Percentiles rank a stretch among this genome's conserved stretches.
Conservation (phyloP, 2,329 filamentous ascomycete genomes). For the Claviceps sp. region DNA sequence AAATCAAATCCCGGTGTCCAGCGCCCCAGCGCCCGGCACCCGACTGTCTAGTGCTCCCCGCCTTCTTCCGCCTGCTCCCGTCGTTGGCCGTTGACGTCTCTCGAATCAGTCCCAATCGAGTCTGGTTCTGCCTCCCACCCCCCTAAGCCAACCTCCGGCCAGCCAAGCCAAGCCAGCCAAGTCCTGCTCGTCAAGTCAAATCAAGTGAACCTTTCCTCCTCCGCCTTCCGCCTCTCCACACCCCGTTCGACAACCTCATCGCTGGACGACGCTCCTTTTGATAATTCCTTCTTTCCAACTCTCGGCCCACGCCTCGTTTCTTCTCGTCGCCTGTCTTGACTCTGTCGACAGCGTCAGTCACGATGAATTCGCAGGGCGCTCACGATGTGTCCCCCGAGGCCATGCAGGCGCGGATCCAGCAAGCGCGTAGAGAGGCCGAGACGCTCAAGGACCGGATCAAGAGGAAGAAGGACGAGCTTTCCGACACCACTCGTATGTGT, state of each 20-base stretch:
- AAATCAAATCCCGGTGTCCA: background rate
- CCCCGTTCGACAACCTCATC: constrained; percentile 14
- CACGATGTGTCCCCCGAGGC: constrained; percentile 56
- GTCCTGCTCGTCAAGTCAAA: too few relatives aligned
- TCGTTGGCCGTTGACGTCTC: too few relatives aligned
- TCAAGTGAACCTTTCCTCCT: constrained; percentile 8
- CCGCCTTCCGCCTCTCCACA: constrained; percentile 22
- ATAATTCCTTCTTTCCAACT: constrained; percentile 3
- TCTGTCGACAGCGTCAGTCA: constrained; percentile 12
- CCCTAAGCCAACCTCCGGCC: background rate
- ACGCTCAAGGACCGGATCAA: constrained; percentile 97
- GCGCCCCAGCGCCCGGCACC: background rate
- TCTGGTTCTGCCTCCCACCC: background rate
- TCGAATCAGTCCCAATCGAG: too few relatives aligned
- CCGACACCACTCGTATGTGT: constrained; percentile 87
- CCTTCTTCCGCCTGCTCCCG: background rate
- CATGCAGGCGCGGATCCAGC: constrained; percentile 88
- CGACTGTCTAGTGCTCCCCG: background rate
- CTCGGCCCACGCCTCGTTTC: background rate
- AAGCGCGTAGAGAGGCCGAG: constrained; percentile 93
- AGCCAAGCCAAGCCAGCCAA: background rate
- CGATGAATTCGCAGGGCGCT: constrained; percentile 43
- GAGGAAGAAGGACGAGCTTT: constrained; percentile 98
- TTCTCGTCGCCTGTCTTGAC: constrained; percentile 3
- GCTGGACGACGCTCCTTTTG: constrained; percentile 13